Evolutionary conservation across 2,329 filamentous ascomycete genomes (phyloP), one percentile per base, ranked within the genome.

Genomic region (Cladosporium colombiae): DNA sequence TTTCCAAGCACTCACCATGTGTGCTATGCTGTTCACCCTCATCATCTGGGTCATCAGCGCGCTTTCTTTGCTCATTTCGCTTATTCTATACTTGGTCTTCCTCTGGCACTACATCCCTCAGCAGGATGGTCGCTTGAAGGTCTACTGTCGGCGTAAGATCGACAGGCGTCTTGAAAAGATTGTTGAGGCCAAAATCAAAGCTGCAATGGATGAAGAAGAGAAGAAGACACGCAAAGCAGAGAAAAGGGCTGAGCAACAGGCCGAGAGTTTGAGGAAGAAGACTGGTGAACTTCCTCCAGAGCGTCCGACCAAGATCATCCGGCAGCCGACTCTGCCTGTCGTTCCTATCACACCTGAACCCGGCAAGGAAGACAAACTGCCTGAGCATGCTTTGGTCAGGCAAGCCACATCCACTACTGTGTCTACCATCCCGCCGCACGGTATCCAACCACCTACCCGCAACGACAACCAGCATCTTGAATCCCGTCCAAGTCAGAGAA

Each of bases 141-240:
- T 89, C 29, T 99, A 96, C 80, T 98, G 95, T 76, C 90, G 91
- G 68, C 89, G 93, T 55, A 98, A 98, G 81, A 89, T 97, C 76
- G 96, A 96, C 79, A 89, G 87, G 73, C 85, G 93, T 70, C 84
- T 99, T 70, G 90, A 90, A 74, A 88, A 88, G 71, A 95, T 98
- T 70, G 93, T 98, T 4, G 88, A 88, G 64, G 86, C 83, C 73
- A 97, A 95, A 80, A 91, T 97, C 73, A 92, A 95, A 79, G 93
- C 92, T 77, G 94, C 93, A 0, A 80, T 98, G 29, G 90, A 89
- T 61, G 92, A 93, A 72, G 90, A 95, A 62, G 88, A 88, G 64
- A 79, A 78, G 63, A 78, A 82, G 75, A 76, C 79, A 76, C 75
- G 80, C 74, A 76, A 81, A 90, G 75, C 83, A 82, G 68, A 86